Evolutionary conservation across 108 stramenopile species (phyloP).

Genomic region (Cyclostephanos invisitatus): DNA sequence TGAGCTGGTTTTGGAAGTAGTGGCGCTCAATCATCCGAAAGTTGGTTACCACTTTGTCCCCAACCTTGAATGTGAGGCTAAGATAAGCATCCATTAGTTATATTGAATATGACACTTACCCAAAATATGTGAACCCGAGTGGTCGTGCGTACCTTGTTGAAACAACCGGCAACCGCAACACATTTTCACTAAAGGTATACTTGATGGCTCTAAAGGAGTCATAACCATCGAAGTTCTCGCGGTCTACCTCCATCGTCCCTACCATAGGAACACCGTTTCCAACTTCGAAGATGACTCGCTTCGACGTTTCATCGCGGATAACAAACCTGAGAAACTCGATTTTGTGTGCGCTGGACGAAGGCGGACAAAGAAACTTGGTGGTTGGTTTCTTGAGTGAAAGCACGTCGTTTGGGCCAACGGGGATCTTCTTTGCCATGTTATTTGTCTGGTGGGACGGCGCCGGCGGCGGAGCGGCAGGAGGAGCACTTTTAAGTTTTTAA

Average conservation of each 20-base stretch:
- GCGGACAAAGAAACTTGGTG: conserved; percentile 67
- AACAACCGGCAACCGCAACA: conserved; percentile 65
- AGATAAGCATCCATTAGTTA: neutral
- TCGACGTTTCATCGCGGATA: conserved; percentile 67
- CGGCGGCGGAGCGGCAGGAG: no score
- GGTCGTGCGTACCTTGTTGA: conserved; percentile 19
- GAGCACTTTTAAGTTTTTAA: no score
- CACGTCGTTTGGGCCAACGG: conserved; percentile 43
- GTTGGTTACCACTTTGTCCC: conserved; percentile 52
- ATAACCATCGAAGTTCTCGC: conserved; percentile 45
- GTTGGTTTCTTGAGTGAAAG: conserved; percentile 47
- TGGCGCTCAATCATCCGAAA: conserved; percentile 86
- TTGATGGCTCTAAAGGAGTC: conserved; percentile 69
- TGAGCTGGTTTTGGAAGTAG: conserved; percentile 69
- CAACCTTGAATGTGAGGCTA: conserved; percentile 70
- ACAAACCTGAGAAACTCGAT: conserved; percentile 72
- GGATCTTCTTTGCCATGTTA: neutral
- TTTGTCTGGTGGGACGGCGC: no score
- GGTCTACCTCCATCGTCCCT: conserved; percentile 49
- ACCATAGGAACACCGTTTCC: conserved; percentile 52
- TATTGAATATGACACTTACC: neutral
- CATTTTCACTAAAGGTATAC: conserved; percentile 79
- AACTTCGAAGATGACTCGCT: conserved; percentile 70
- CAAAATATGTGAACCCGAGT: no score
- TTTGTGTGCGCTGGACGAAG: conserved; percentile 60